These are phyloP conservation scores for Berberis vulgaris DNA, from an alignment of 164 flowering plant species.

Conservation along the genomic window DNA sequence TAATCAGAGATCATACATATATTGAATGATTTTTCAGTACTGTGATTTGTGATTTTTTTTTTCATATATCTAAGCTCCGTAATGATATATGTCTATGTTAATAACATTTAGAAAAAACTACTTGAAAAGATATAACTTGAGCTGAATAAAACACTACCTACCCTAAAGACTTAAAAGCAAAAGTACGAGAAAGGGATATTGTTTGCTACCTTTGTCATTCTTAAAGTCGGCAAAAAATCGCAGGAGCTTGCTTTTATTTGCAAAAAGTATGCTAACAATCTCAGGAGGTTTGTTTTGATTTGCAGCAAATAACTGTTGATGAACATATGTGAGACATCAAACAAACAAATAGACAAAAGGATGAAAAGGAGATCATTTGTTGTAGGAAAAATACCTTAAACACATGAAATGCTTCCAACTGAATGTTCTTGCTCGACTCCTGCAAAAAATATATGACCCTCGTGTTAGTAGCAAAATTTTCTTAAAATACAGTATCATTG, in stretches of 20 bases:
- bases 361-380: background rate
- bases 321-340: background rate
- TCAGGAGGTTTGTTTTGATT: slow-evolving; percentile 88
- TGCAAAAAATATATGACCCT: slow-evolving; percentile 17
- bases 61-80: too few relatives aligned
- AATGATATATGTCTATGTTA: too few relatives aligned
- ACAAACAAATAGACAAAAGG: too few relatives aligned
- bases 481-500: too few relatives aligned
- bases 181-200: background rate
- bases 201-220: slow-evolving; percentile 41
- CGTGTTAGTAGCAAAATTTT: too few relatives aligned
- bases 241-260: slow-evolving; percentile 82
- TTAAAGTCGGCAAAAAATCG: slow-evolving; percentile 79
- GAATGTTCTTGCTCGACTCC: slow-evolving; percentile 87
- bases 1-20: too few relatives aligned
- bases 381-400: slow-evolving; percentile 53
- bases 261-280: slow-evolving; percentile 67
- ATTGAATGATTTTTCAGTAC: too few relatives aligned
- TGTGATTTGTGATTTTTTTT: too few relatives aligned
- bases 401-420: slow-evolving; percentile 89
- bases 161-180: background rate
- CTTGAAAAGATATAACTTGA: background rate
- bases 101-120: too few relatives aligned
- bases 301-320: slow-evolving; percentile 70
- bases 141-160: background rate